Base-by-base conservation (phyloP, 106 monocot genomes). In the Apostasia ramifera region DNA sequence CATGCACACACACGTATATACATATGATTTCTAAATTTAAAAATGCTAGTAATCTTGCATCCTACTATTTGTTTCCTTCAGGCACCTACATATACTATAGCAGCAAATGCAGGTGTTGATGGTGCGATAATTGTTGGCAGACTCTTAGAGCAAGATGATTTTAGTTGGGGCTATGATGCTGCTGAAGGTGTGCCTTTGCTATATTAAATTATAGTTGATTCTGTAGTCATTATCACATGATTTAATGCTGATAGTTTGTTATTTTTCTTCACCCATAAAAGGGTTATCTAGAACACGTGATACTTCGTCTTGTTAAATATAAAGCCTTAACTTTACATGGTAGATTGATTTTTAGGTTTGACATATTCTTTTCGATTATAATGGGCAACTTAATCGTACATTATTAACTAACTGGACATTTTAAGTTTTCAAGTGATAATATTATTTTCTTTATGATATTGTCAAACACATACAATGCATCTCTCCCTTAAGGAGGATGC, bases 141-240 rank as follows among this genome's bases (percentile, higher is more conserved):
- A 75, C 79, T 94, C 48, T 76, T 94, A 44, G 87, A 94, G 77
- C 90, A 94, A 73, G 80, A 87, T 55, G 61, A 94, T 70, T 56
- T 48, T 61, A 94, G 79, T 85, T 68, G 85, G 55, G 94, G 94
- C 50, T 94, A 94, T 72, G 87, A 94, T 90, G 94, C 94, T 57
- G 67, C 81, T n/a, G 87, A 74, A 94, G 94, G 94, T 94, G 55
- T 54, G 63, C 37, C 3, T 12, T 11, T 71, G 26, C 26, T 26
- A 26, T 26, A 13, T 40, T 38, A 39, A 37, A 13, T 47, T 57
- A 11, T 53, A 10, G 45, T 52, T 50, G 53, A 53, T 26, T 74
- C 73, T 39, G 44, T 58, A 43, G 3, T 1, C n/a, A 39, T 52
- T 12, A 43, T 42, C 13, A 61, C 61, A 51, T 61, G 8, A 13